Percentiles rank a stretch among this genome's conserved stretches.
Conservation (phyloP, 805 yeast species). For the Lachancea sp. region DNA sequence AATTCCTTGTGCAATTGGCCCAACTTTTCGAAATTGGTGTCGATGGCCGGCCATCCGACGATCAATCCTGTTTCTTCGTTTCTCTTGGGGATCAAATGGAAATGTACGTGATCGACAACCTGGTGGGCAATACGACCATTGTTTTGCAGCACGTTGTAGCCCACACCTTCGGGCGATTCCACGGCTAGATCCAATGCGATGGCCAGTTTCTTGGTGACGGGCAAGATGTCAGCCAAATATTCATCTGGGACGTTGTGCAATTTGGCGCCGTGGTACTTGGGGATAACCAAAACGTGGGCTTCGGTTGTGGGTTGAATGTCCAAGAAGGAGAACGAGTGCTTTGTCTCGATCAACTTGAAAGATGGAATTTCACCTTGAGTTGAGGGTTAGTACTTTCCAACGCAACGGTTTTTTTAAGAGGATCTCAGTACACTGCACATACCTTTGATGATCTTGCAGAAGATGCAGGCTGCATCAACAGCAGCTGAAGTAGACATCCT, state of each 20-base stretch:
- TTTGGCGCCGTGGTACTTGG: slow-evolving; percentile 90
- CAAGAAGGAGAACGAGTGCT: slow-evolving; percentile 71
- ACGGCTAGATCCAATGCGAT: slow-evolving; percentile 58
- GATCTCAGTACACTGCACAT: slow-evolving; percentile 20
- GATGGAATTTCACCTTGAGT: slow-evolving; percentile 89
- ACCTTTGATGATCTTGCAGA: slow-evolving; percentile 90
- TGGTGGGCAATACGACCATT: slow-evolving; percentile 95
- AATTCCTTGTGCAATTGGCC: slow-evolving; percentile 61
- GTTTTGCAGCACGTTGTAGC: slow-evolving; percentile 86
- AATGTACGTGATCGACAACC: slow-evolving; percentile 91
- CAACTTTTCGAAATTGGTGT: slow-evolving; percentile 67
- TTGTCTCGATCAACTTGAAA: slow-evolving; percentile 83
- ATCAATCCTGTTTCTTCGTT: slow-evolving; percentile 66
- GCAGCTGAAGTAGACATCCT: slow-evolving; percentile 21
- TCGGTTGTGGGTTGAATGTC: slow-evolving; percentile 90
- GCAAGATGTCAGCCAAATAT: slow-evolving; percentile 75
- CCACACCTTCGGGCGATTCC: slow-evolving; percentile 54
- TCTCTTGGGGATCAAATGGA: slow-evolving; percentile 91
- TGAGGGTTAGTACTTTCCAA: slow-evolving; percentile 8
- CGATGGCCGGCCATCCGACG: slow-evolving; percentile 93
- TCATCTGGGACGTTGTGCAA: slow-evolving; percentile 92
- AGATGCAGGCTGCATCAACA: slow-evolving; percentile 65
- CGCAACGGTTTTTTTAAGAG: no score
- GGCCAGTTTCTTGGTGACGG: slow-evolving; percentile 82
- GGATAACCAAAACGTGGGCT: slow-evolving; percentile 86